These are phyloP conservation scores for Erucastrum elatum DNA, from an alignment of 345 rosid species.

Conservation along the genomic window DNA sequence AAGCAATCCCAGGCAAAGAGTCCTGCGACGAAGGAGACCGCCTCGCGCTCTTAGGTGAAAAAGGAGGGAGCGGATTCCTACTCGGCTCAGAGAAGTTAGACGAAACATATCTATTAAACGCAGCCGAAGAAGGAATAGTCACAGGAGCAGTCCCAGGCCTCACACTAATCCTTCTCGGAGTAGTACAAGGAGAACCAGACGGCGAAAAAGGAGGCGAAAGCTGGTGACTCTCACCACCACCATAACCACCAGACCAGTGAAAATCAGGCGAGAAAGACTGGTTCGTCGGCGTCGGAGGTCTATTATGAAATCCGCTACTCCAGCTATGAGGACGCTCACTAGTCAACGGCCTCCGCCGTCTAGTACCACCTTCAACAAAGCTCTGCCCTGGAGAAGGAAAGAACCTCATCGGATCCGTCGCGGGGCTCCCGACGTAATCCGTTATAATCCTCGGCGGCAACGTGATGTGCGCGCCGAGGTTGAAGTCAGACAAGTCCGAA, in stretches of 20 bases:
- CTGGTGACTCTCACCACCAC: conserved; percentile 52
- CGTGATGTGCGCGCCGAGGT: conserved; percentile 59
- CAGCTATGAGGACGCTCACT: conserved; percentile 82
- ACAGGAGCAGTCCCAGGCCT: conserved; percentile 83
- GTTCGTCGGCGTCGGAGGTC: conserved; percentile 45
- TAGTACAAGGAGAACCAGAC: conserved; percentile 66
- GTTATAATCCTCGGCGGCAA: conserved; percentile 74
- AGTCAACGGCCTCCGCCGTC: conserved; percentile 49
- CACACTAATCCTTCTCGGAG: conserved; percentile 48
- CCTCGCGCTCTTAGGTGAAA: conserved; percentile 73
- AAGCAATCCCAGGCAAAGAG: conserved; percentile 67
- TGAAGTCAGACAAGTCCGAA: conserved; percentile 63
- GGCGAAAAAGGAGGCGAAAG: conserved; percentile 90
- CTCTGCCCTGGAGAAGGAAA: conserved; percentile 69
- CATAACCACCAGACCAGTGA: conserved; percentile 44
- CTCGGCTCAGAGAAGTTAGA: conserved; percentile 81
- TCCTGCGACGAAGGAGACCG: conserved; percentile 77
- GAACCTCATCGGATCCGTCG: conserved; percentile 73
- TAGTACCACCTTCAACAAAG: conserved; percentile 51
- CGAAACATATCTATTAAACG: conserved; percentile 55
- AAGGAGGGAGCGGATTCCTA: conserved; percentile 78
- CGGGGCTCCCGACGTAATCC: conserved; percentile 88
- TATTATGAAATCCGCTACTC: conserved; percentile 83
- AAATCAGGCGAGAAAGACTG: conserved; percentile 49
- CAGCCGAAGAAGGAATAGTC: conserved; percentile 60